These are phyloP conservation scores for Sarocladium kiliense DNA, from an alignment of 2,329 filamentous ascomycete genomes.

Conservation along the genomic window DNA sequence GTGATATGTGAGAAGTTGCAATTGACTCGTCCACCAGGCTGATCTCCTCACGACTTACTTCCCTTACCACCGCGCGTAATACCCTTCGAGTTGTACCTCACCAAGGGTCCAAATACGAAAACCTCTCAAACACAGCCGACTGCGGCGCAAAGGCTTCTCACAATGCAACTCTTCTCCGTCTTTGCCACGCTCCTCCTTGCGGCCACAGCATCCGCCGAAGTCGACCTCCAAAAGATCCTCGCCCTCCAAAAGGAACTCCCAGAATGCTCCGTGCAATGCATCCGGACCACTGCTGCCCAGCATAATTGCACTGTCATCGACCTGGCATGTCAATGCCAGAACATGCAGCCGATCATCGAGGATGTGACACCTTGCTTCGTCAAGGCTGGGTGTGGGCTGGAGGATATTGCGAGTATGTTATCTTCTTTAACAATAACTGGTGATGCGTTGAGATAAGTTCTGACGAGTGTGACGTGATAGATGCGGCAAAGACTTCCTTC, in stretches of 20 bases:
- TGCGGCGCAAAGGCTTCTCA: too few species aligned
- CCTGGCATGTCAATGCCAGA: slow-evolving; percentile 32
- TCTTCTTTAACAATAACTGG: too few species aligned
- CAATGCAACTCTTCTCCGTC: not conserved
- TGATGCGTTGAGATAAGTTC: too few species aligned
- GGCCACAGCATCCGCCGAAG: slow-evolving; percentile 11
- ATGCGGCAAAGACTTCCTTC: not conserved
- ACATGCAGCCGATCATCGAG: slow-evolving; percentile 27
- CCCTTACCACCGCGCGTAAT: too few species aligned
- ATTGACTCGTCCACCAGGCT: too few species aligned
- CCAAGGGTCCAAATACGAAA: too few species aligned
- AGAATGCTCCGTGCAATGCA: slow-evolving; percentile 31
- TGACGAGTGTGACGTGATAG: too few species aligned
- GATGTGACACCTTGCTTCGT: slow-evolving; percentile 30
- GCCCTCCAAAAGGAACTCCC: slow-evolving; percentile 24
- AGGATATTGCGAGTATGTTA: slow-evolving; percentile 20
- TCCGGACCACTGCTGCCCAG: slow-evolving; percentile 23
- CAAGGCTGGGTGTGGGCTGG: slow-evolving; percentile 25
- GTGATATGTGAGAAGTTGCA: too few species aligned
- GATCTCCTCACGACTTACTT: too few species aligned
- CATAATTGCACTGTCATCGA: slow-evolving; percentile 30
- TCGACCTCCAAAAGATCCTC: slow-evolving; percentile 13
- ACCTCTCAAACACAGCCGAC: too few species aligned
- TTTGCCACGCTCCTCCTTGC: slow-evolving; percentile 12
- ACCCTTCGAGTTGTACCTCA: too few species aligned